Evolutionary conservation across 2,329 filamentous ascomycete genomes (phyloP), one percentile per base, ranked within the genome.

Genomic region (Cytospora piceicola): DNA sequence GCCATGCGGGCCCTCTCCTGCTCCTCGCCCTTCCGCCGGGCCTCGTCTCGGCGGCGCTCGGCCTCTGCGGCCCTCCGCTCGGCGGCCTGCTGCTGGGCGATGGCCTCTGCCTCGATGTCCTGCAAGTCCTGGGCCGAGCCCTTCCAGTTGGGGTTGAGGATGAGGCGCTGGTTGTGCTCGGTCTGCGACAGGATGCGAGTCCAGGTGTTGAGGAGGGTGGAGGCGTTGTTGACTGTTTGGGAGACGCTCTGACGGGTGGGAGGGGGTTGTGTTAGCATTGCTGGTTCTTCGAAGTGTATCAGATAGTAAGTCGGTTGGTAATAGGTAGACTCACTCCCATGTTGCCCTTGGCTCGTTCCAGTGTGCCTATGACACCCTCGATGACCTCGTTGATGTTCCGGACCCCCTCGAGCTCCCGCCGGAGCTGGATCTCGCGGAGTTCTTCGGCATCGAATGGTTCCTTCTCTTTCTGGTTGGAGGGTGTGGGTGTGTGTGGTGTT

Each of bases 121-220:
- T 87, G 83, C 49, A 97, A 78, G 78, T 99, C 95, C 73, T 94
- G 88, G 5, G 88, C 91, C 32, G 94, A 91, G 64, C 95, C 95
- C 74, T 94, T 90, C 93, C 94, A 99, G 66, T 88, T 83, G 2
- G 93, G 91, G 73, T 97, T 91, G 55, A 98, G 83, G 54, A 99
- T 90, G 59, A 99, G 82, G 29, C 95, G 89, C 77, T 98, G 94
- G 75, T 96, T 98, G 78, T 99, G 95, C 78, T 99, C 95, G 5
- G 95, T 97, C 77, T 99, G 95, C 8, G 93, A 95, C 15, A 99
- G 86, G 70, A 99, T 97, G 61, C 93, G 89, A 11, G 93, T 96
- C 94, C 94, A 99, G 20, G 94, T 96, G 72, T 96, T 93, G 36
- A 99, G 88, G 17, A 99, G 85, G 1, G 91, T 91, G 17, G 94